Base-by-base conservation (phyloP, 768 basidiomycete species). In the Mycena vulgaris region DNA sequence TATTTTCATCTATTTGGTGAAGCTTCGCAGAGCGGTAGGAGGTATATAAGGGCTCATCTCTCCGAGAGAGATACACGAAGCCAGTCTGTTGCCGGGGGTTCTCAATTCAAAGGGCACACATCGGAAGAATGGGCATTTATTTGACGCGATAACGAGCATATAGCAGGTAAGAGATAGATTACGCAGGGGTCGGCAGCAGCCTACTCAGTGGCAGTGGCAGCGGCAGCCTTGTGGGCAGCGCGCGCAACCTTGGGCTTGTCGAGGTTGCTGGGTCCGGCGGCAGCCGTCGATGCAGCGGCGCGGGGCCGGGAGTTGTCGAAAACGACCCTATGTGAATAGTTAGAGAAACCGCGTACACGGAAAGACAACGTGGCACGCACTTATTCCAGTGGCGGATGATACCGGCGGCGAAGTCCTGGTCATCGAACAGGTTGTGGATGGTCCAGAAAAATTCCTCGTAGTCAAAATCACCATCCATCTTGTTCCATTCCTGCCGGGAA, bases 361-460 rank as follows among this genome's bases (percentile, higher is more conserved):
- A n/a, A 25, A n/a, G 45, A 19, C 23, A 39, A 11, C 6, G n/a
- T n/a, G 42, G 11, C 17, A 49, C 60, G 2, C 60, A 62, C 60
- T 28, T 62, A 27, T 62, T 51, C 60, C 60, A 62, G 28, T 52
- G 14, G 5, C 23, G 37, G n/a, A 63, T 51, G 35, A 52, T 40
- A 11, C 28, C 48, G 21, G n/a, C 23, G 0, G n/a, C 60, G 33
- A 31, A 48, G 6, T 62, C 42, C 33, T 45, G 31, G 33, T 25
- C 16, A 28, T 47, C 42, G n/a, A 60, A 47, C 1, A 45, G 40
- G 14, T 28, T 30, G 30, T 31, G 13, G 40, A 60, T 42, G 3
- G 28, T 60, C 40, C 42, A 60, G 58, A 60, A 60, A 2, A 60
- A 40, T 1, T 45, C 28, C 9, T 60, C 58, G 42, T 60, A 60